Base-by-base conservation (phyloP, 176 grass and related monocot species). In the Saccharum officinarum region DNA sequence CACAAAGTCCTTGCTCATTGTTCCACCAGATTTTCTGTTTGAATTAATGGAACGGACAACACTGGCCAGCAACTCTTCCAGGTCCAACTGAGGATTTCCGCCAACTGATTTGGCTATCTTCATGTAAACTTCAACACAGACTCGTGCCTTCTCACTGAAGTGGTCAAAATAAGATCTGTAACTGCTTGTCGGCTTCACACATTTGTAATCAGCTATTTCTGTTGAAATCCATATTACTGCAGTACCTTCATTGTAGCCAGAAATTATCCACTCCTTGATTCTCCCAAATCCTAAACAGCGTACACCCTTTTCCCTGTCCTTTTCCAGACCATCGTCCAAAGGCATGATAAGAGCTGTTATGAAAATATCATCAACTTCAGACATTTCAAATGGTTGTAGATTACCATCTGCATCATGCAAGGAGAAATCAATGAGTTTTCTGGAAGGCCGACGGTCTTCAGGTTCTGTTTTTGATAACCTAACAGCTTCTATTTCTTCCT, bases 41-140 rank as follows among this genome's bases (percentile, higher is more conserved):
- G 77, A 76, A 66, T 84, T 92, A 69, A 89, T 86, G 38, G 84
- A 84, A 28, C 91, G 79, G 23, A 87, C 49, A 66, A 92, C 91
- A 28, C 79, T 63, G 77, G 91, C 87, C 64, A 92, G 84, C 20
- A 92, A 73, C 38, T 92, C 91, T n/a, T 92, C 87, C n/a, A 92
- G 45, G 39, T 70, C 87, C 31, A 87, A 8, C 70, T 77, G 69
- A 65, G 91, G 87, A 78, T 89, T 92, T 78, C 87, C 91, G 52
- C 87, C 76, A 57, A 72, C 65, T 60, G 73, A 76, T 81, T 77
- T 89, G 5, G 76, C 76, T 70, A 89, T 42, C 64, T 92, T 92
- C 65, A 49, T 87, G 65, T 87, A 92, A 83, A 92, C 78, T 71
- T 92, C 84, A 78, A 89, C 69, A 67, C 87, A 92, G n/a, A 89